Conservation (phyloP, 768 basidiomycete genomes). For the Boletus huronensis region DNA sequence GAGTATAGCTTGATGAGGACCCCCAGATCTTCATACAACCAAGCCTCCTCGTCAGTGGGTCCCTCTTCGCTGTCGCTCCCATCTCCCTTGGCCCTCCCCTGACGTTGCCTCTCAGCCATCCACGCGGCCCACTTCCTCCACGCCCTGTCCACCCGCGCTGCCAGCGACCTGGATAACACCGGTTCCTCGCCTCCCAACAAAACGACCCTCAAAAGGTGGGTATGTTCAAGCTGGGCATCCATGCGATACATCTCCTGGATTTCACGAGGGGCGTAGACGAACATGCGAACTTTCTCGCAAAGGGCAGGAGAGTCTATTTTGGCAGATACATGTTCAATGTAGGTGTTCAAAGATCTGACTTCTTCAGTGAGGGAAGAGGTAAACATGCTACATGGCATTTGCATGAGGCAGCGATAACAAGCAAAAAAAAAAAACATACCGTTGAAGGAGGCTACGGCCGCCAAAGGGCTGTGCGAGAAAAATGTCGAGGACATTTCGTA, state of each 20-base stretch:
- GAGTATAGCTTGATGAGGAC: slow-evolving; percentile 77
- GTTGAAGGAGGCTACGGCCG: slow-evolving; percentile 84
- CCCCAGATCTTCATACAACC: slow-evolving; percentile 91
- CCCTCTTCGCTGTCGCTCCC: slow-evolving; percentile 89
- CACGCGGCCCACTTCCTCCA: slow-evolving; percentile 80
- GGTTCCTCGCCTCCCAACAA: slow-evolving; percentile 79
- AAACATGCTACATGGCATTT: slow-evolving; percentile 70
- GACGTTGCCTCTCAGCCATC: slow-evolving; percentile 53
- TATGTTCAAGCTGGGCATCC: slow-evolving; percentile 71
- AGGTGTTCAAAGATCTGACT: slow-evolving; percentile 76
- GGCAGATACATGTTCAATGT: slow-evolving; percentile 81
- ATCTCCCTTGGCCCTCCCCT: slow-evolving; percentile 22
- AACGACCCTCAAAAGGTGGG: slow-evolving; percentile 76
- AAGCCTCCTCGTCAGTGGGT: slow-evolving; percentile 90
- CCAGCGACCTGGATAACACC: slow-evolving; percentile 67
- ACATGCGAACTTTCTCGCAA: slow-evolving; percentile 84
- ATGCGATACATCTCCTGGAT: slow-evolving; percentile 78
- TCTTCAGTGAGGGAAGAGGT: slow-evolving; percentile 90
- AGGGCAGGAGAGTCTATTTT: slow-evolving; percentile 87
- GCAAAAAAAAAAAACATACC: slow-evolving; percentile 41
- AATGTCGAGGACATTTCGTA: slow-evolving; percentile 85
- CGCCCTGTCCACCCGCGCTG: slow-evolving; percentile 75
- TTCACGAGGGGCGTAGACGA: slow-evolving; percentile 83
- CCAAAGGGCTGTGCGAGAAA: slow-evolving; percentile 98
- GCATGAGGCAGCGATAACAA: background rate